phyloP scores from a whole-genome alignment of 2,329 filamentous ascomycete species.

The Phaeosphaeria sp. region DNA sequence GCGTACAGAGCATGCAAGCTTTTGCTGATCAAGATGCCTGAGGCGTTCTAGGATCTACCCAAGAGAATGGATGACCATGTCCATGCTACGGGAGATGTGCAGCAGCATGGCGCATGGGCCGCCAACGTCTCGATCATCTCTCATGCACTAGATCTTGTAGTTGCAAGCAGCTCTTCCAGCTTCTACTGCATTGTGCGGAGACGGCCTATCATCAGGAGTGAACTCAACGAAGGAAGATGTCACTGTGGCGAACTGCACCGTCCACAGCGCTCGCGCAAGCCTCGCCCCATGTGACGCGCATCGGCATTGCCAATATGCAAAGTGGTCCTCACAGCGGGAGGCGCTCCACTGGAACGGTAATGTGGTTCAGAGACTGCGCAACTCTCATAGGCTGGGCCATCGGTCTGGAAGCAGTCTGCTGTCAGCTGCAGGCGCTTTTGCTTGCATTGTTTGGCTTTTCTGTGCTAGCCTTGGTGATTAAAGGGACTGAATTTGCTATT shows the following conservation, averaged over 20 bases:
- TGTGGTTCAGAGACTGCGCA: slow-evolving; percentile 9
- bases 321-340: slow-evolving; percentile 3
- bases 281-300: not conserved
- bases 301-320: not conserved
- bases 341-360: slow-evolving; percentile 5
- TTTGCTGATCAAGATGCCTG: not conserved
- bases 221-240: not conserved
- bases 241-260: not conserved
- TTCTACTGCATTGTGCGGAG: not conserved
- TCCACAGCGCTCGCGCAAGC: not conserved
- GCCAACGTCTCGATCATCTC: slow-evolving; percentile 6
- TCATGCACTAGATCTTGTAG: slow-evolving; percentile 7
- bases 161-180: not conserved
- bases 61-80: slow-evolving; percentile 4
- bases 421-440: slow-evolving; percentile 13
- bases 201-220: not conserved
- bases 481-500: slow-evolving; percentile 10
- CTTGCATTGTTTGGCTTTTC: slow-evolving; percentile 1
- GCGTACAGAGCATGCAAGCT: slow-evolving; percentile 5
- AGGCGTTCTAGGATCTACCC: slow-evolving; percentile 3
- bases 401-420: slow-evolving; percentile 13
- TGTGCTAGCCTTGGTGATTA: slow-evolving; percentile 8
- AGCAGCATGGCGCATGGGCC: slow-evolving; percentile 1
- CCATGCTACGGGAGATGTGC: slow-evolving; percentile 15
- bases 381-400: slow-evolving; percentile 1